These are phyloP conservation scores for Helianthus annuus DNA, from an alignment of 129 eudicot genomes.

Conservation along the genomic window DNA sequence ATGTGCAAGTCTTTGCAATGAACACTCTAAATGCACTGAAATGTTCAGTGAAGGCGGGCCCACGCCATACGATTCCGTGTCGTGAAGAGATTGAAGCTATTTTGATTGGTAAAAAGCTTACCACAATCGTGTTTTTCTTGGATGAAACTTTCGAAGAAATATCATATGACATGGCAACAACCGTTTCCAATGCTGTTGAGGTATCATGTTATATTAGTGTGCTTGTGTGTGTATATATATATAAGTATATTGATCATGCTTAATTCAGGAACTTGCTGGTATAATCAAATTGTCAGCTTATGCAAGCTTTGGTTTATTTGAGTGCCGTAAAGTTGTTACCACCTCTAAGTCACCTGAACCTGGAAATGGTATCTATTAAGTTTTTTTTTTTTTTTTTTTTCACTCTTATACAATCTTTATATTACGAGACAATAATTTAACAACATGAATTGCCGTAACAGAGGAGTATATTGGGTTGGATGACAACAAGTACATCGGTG, in stretches of 20 bases:
- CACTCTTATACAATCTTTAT: constrained; percentile 4
- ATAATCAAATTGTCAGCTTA: constrained; percentile 80
- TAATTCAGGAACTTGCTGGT: constrained; percentile 89
- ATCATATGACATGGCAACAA: constrained; percentile 93
- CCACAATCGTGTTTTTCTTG: constrained; percentile 93
- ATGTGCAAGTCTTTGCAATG: constrained; percentile 73
- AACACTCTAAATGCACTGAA: constrained; percentile 87
- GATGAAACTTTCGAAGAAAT: constrained; percentile 99
- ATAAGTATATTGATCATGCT: not conserved
- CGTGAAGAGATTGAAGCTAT: constrained; percentile 98
- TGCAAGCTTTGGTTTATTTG: constrained; percentile 89
- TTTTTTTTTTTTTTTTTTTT: constrained; percentile 3
- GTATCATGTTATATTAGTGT: constrained; percentile 33
- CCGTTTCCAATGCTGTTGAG: constrained; percentile 97
- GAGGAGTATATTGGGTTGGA: constrained; percentile 94
- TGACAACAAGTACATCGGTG: constrained; percentile 96
- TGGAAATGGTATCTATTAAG: constrained; percentile 69
- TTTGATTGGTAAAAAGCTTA: constrained; percentile 82
- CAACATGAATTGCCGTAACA: constrained; percentile 28
- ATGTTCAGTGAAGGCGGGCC: constrained; percentile 93
- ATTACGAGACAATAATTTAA: constrained; percentile 8
- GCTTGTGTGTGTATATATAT: no score
- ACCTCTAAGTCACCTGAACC: constrained; percentile 86
- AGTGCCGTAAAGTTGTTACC: constrained; percentile 86
- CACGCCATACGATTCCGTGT: constrained; percentile 86